Conservation (phyloP, 495 filamentous ascomycete species). For the Penicillium cinerascens region DNA sequence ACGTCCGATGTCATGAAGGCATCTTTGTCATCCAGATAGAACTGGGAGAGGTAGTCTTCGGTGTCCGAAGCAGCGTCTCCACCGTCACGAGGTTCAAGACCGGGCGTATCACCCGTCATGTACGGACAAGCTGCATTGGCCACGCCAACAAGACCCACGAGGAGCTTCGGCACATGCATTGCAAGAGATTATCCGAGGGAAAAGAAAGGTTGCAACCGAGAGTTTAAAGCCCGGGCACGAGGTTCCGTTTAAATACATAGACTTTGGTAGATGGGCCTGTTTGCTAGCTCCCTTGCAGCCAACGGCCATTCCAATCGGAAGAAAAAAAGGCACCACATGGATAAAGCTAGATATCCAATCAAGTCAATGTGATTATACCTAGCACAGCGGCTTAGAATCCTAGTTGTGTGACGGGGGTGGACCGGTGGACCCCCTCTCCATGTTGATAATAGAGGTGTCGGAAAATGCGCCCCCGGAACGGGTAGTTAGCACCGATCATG, state of each 20-base stretch:
- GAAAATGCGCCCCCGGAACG: slow-evolving; percentile 1
- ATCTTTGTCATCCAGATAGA: slow-evolving; percentile 61
- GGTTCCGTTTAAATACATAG: background rate
- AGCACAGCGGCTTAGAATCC: slow-evolving; percentile 8
- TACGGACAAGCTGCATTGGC: slow-evolving; percentile 44
- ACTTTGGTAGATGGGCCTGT: background rate
- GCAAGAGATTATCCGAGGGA: background rate
- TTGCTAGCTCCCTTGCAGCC: background rate
- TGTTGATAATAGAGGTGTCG: background rate
- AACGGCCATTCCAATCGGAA: background rate
- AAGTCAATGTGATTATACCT: slow-evolving; percentile 11
- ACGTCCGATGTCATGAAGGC: slow-evolving; percentile 66
- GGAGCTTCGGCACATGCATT: slow-evolving; percentile 31
- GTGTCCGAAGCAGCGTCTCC: slow-evolving; percentile 34
- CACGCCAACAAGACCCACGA: slow-evolving; percentile 33
- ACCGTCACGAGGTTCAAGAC: slow-evolving; percentile 23
- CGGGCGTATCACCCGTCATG: slow-evolving; percentile 32
- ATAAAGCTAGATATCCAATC: slow-evolving; percentile 5
- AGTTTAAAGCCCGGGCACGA: background rate
- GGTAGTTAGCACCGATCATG: background rate
- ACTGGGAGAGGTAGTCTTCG: slow-evolving; percentile 51
- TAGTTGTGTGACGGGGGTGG: background rate
- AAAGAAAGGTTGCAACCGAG: background rate
- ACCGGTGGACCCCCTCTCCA: background rate
- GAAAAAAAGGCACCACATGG: background rate